Base-by-base conservation (phyloP, 208 protist genomes). In the Crithidia thermophila region DNA sequence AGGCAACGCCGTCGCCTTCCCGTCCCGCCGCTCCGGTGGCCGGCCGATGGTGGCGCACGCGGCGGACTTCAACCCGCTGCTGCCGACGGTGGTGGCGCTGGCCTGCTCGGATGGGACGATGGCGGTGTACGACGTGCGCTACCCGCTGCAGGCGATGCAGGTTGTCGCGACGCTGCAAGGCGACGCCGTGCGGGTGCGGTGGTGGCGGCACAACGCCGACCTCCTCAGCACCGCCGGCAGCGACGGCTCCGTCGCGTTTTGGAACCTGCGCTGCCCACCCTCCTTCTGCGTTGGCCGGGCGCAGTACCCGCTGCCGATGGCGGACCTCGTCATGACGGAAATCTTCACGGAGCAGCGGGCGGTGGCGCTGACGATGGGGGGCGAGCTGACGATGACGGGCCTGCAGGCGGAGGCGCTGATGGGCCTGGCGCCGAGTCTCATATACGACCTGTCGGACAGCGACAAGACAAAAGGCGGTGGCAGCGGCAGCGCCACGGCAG, bases 201-300 rank as follows among this genome's bases (percentile, higher is more conserved):
- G 83, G 82, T 63, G 87, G 52, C 69, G 72, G 34, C 77, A 93
- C 31, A 77, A 93, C 37, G 75, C 84, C 0, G 90, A 95, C 67
- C 50, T 93, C 56, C 71, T 95, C 39, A 76, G 79, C 25, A 92
- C 90, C 0, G 84, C 79, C 23, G 90, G 90, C 63, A 84, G 77
- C 46, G 90, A 95, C 70, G 87, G 90, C 20, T 83, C 87, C 9
- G 83, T 93, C 11, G 74, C 82, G 37, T n/a, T 92, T 25, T 95
- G 90, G 87, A 92, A 90, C 45, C 69, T 95, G 18, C 87, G 87
- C 30, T 72, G 66, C 53, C 72, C 85, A 7, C 90, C 90, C 8
- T 90, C 90, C 3, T 92, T 85, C 73, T 87, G 84, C 55, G 90
- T 95, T 0, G 90, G 90, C 8, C 81, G 84, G 21, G 84, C 82